Conservation (phyloP, 1,284 basidiomycete species). For the Ceratobasidium sp. region DNA sequence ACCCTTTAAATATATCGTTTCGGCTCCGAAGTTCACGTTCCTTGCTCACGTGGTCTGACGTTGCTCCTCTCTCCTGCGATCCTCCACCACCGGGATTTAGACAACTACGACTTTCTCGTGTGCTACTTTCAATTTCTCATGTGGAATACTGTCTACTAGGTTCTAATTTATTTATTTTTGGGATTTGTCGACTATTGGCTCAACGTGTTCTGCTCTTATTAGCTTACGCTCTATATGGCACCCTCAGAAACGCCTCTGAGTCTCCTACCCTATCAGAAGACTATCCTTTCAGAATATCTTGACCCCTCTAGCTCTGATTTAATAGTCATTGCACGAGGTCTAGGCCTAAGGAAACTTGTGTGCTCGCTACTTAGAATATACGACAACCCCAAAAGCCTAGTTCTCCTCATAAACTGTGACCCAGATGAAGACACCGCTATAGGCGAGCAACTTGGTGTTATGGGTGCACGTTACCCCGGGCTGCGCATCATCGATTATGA, state of each 20-base stretch:
- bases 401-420: conserved; percentile 86
- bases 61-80: no score
- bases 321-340: conserved; percentile 81
- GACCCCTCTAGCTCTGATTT: conserved; percentile 78
- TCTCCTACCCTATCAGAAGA: conserved; percentile 53
- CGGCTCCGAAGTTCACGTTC: no score
- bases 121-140: no score
- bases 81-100: no score
- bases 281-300: conserved; percentile 53
- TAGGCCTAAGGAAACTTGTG: conserved; percentile 80
- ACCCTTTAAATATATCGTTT: no score
- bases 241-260: conserved; percentile 38
- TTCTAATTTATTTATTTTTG: no score
- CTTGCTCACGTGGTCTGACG: no score
- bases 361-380: conserved; percentile 91
- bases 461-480: conserved; percentile 87
- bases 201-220: no score
- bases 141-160: no score
- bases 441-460: conserved; percentile 88
- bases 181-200: no score
- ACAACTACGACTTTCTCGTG: no score
- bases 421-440: conserved; percentile 87
- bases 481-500: conserved; percentile 86
- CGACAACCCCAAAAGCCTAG: conserved; percentile 81
- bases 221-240: neutral